These are phyloP conservation scores for Agastache rugosa DNA, from an alignment of 257 asterid genomes.

Conservation along the genomic window DNA sequence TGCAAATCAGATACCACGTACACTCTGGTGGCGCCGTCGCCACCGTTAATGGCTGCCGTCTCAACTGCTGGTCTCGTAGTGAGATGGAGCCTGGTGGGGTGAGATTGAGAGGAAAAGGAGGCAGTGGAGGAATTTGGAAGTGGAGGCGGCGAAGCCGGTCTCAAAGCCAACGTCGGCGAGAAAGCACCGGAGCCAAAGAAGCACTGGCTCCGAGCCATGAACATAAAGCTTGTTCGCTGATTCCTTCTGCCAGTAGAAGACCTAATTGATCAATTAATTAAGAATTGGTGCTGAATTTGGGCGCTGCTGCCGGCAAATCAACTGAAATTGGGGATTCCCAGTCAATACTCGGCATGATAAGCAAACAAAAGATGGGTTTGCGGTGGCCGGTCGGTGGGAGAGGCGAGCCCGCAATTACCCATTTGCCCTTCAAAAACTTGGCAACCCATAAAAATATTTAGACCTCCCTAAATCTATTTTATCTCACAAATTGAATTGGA, in stretches of 20 bases:
- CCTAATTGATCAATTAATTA: constrained; percentile 11
- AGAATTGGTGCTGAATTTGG: background rate
- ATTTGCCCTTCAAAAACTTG: background rate
- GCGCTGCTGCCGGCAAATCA: background rate
- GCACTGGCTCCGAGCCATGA: constrained; percentile 47
- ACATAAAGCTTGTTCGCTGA: background rate
- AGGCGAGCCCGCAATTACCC: background rate
- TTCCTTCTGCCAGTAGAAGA: background rate
- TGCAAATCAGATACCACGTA: constrained; percentile 86
- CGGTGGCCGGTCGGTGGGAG: background rate
- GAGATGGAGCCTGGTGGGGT: constrained; percentile 27
- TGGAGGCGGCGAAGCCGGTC: constrained; percentile 32
- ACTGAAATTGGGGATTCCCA: background rate
- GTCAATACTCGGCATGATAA: background rate
- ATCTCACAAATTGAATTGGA: too few relatives aligned
- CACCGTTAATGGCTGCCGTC: constrained; percentile 34
- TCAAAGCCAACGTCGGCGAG: constrained; percentile 2
- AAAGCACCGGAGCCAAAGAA: constrained; percentile 43
- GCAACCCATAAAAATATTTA: too few relatives aligned
- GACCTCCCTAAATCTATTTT: too few relatives aligned
- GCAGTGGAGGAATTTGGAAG: constrained; percentile 26
- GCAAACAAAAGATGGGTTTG: background rate
- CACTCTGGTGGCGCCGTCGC: constrained; percentile 51
- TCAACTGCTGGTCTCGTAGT: constrained; percentile 52
- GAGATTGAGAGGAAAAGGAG: constrained; percentile 25